A percentile compares a stretch with the other conserved stretches of the same genome.
Conservation (phyloP, 2,329 filamentous ascomycete species). For the Sphaerulina populicola region DNA sequence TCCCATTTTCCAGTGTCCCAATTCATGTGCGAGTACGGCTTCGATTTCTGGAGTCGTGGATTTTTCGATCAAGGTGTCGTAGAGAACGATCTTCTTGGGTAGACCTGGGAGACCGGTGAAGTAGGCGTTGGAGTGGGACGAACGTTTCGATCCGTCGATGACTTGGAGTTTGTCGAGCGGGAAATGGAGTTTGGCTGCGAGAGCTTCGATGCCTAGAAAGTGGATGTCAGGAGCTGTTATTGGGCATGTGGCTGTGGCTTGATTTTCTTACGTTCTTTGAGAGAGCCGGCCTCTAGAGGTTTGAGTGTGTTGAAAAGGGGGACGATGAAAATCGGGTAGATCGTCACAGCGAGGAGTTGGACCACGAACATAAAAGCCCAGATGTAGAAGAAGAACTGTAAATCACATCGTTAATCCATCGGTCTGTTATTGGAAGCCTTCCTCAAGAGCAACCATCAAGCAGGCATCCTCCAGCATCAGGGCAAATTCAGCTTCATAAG, state of each 20-base stretch:
- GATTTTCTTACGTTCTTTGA: slow-evolving; percentile 58
- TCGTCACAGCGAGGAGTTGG: slow-evolving; percentile 89
- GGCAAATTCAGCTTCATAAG: not conserved
- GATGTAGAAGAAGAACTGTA: slow-evolving; percentile 85
- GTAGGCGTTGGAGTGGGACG: slow-evolving; percentile 82
- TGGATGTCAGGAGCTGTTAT: too few species aligned
- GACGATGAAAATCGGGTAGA: slow-evolving; percentile 89
- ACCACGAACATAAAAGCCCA: slow-evolving; percentile 87
- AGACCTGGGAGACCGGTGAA: slow-evolving; percentile 98
- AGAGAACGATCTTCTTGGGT: slow-evolving; percentile 99
- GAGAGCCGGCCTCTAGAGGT: slow-evolving; percentile 72
- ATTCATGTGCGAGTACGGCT: slow-evolving; percentile 87
- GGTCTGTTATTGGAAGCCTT: too few species aligned
- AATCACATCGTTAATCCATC: not conserved
- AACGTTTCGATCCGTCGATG: slow-evolving; percentile 85
- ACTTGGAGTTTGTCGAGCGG: slow-evolving; percentile 88
- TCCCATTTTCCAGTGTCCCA: slow-evolving; percentile 93
- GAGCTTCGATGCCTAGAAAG: slow-evolving; percentile 55
- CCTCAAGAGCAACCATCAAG: too few species aligned
- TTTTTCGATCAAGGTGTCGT: slow-evolving; percentile 95
- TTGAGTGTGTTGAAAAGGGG: slow-evolving; percentile 98
- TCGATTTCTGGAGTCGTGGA: slow-evolving; percentile 86
- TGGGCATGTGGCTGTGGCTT: too few species aligned
- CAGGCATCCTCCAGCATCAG: not conserved
- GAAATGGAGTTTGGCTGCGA: slow-evolving; percentile 79